Percentiles rank a stretch among this genome's conserved stretches.
Evolutionary conservation across 1,284 basidiomycete species (phyloP).

Genomic region (Meripilus lineatus): DNA sequence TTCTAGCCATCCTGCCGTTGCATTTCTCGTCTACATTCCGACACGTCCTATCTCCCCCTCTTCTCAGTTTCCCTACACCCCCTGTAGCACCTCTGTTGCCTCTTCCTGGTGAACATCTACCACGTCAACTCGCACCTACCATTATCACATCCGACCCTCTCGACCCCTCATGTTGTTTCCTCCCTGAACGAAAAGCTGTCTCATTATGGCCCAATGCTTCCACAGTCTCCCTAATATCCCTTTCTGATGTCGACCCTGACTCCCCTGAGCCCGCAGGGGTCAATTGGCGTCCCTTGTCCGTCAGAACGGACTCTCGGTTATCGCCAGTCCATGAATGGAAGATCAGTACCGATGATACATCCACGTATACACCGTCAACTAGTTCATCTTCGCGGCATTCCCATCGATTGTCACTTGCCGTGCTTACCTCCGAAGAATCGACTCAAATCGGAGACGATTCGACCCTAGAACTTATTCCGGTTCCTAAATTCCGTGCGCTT

Average conservation of each 20-base stretch:
- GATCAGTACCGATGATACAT: too few relatives aligned
- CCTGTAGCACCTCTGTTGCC: constrained; percentile 54
- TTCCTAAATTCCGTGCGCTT: constrained; percentile 41
- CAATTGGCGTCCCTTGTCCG: too few relatives aligned
- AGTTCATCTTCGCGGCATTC: too few relatives aligned
- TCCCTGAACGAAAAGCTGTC: background rate
- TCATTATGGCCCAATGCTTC: background rate
- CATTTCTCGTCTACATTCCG: constrained; percentile 66
- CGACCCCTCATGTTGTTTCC: constrained; percentile 5
- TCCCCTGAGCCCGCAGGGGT: too few relatives aligned
- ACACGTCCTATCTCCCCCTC: constrained; percentile 52
- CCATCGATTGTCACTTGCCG: background rate
- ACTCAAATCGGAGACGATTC: constrained; percentile 10
- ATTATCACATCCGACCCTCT: constrained; percentile 12
- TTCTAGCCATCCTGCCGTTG: constrained; percentile 55
- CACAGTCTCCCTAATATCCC: background rate
- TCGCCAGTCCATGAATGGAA: too few relatives aligned
- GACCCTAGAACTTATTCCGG: constrained; percentile 31
- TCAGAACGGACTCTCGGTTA: too few relatives aligned
- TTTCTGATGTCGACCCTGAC: background rate
- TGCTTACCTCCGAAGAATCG: constrained; percentile 13
- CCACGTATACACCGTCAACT: too few relatives aligned
- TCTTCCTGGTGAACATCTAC: constrained; percentile 1
- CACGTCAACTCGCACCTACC: background rate
- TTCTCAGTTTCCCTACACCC: constrained; percentile 59